Evolutionary conservation across 2,329 filamentous ascomycete genomes (phyloP), one percentile per base, ranked within the genome.

Genomic region (Penicillium psychrosexuale): DNA sequence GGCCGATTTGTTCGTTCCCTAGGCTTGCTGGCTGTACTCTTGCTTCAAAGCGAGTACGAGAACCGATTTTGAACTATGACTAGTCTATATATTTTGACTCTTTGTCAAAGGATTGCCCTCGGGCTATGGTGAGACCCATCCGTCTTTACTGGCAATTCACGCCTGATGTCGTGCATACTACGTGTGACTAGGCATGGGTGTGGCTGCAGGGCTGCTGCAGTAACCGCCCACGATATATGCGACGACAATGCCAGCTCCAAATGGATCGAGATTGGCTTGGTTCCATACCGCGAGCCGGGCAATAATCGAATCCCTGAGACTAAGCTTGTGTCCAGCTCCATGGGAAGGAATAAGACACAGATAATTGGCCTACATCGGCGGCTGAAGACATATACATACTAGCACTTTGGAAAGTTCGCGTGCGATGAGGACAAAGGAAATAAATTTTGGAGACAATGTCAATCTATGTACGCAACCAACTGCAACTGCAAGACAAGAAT

Each of bases 1-100:
- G 42, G 55, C 40, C 8, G 71, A 70, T 51, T 55, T 75, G 50
- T 75, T 75, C 44, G 58, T 63, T 33, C 64, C 68, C 42, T 71
- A 50, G 40, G 11, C 22, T 12, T 22, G 31, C 17, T 17, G 15
- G 8, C 31, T 31, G 30, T 28, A 33, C 19, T 43, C n/a, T 15
- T 34, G 17, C 22, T 39, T 44, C n/a, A 8, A 30, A 31, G 7
- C 19, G 34, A 47, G 49, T 28, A 34, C 27, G n/a, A 8, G 28
- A 28, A 40, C 38, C 11, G 8, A 45, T 31, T 19, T 5, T 24
- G 30, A 47, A 36, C 12, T 19, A 11, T 34, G 19, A 28, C 39
- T 42, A 27, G 8, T 30, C 11, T 24, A 6, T 40, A 33, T 12
- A 39, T 17, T 22, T 22, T 33, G 43, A 12, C 42, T 17, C 8